A percentile compares a stretch with the other conserved stretches of the same genome.
Evolutionary conservation across 495 filamentous ascomycete genomes (phyloP).

Genomic region (Astrocystis sublimbata): DNA sequence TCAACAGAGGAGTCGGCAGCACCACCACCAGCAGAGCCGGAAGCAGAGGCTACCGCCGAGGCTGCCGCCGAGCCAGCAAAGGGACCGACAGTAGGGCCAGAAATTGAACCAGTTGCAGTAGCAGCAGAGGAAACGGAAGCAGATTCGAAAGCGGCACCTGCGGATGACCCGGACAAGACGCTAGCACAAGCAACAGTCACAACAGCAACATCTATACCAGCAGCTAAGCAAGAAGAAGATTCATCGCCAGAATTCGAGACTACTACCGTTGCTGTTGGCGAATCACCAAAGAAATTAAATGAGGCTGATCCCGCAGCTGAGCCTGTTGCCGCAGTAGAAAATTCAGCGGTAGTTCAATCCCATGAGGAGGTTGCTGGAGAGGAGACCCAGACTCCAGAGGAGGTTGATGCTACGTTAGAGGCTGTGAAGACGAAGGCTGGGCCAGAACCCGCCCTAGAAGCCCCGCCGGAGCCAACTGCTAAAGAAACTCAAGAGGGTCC

Average conservation of each 20-base stretch:
- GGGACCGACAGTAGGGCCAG: no score
- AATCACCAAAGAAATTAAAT: neutral
- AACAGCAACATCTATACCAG: no score
- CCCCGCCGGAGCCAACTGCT: neutral
- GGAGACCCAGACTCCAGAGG: neutral
- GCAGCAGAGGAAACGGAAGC: no score
- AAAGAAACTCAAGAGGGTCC: neutral
- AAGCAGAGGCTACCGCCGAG: no score
- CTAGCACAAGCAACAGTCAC: no score
- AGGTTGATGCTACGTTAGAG: neutral
- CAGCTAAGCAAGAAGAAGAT: neutral
- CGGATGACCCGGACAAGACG: no score
- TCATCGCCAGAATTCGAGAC: neutral
- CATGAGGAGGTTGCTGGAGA: neutral
- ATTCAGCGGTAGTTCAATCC: neutral
- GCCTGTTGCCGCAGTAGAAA: neutral
- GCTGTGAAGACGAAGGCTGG: neutral
- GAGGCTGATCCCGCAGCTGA: neutral
- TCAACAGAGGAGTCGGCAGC: no score
- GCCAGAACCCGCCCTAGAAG: neutral
- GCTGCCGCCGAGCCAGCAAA: no score
- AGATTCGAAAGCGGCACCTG: no score
- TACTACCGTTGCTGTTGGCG: neutral
- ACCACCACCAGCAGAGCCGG: conserved; percentile 15
- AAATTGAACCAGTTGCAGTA: neutral